Evolutionary conservation across 2,329 filamentous ascomycete species (phyloP).

Genomic region (Fusarium avenaceum): DNA sequence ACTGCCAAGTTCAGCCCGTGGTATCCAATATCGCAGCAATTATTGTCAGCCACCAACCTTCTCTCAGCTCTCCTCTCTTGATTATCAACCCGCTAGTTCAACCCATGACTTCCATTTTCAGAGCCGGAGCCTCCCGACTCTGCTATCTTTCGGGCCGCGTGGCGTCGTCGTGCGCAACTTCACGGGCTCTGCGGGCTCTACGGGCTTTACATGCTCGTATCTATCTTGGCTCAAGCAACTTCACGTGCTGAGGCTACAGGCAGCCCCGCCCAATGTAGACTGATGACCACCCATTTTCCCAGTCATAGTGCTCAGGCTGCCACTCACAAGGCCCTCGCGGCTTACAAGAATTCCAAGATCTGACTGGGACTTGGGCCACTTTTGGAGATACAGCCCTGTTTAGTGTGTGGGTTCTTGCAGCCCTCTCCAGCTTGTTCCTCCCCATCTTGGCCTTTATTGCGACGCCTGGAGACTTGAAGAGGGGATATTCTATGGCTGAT

Average conservation of each 20-base stretch:
- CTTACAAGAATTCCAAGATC: slow-evolving; percentile 40
- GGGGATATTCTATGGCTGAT: slow-evolving; percentile 31
- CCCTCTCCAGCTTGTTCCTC: slow-evolving; percentile 23
- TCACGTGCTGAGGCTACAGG: slow-evolving; percentile 47
- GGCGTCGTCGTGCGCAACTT: slow-evolving; percentile 38
- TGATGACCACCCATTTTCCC: slow-evolving; percentile 47
- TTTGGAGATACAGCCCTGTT: slow-evolving; percentile 40
- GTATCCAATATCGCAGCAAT: slow-evolving; percentile 22
- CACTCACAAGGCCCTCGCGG: slow-evolving; percentile 41
- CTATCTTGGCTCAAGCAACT: slow-evolving; percentile 35
- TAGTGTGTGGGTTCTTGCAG: slow-evolving; percentile 35
- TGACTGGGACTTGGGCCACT: slow-evolving; percentile 41
- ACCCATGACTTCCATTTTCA: slow-evolving; percentile 49
- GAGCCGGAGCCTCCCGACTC: slow-evolving; percentile 34
- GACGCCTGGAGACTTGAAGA: slow-evolving; percentile 26
- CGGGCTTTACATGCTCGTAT: slow-evolving; percentile 39
- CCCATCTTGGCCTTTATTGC: slow-evolving; percentile 9
- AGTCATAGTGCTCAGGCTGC: slow-evolving; percentile 15
- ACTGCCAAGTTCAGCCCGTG: slow-evolving; percentile 35
- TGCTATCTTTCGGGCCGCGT: slow-evolving; percentile 41
- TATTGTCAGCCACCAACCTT: slow-evolving; percentile 42
- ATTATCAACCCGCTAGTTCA: slow-evolving; percentile 35
- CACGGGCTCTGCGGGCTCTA: slow-evolving; percentile 15
- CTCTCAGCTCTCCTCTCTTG: slow-evolving; percentile 42
- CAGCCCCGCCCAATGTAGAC: slow-evolving; percentile 36